A percentile compares a stretch with the other conserved stretches of the same genome.
phyloP scores from a whole-genome alignment of 371 early-diverging fungal genomes.

The Caulochytrium protostelioides region DNA sequence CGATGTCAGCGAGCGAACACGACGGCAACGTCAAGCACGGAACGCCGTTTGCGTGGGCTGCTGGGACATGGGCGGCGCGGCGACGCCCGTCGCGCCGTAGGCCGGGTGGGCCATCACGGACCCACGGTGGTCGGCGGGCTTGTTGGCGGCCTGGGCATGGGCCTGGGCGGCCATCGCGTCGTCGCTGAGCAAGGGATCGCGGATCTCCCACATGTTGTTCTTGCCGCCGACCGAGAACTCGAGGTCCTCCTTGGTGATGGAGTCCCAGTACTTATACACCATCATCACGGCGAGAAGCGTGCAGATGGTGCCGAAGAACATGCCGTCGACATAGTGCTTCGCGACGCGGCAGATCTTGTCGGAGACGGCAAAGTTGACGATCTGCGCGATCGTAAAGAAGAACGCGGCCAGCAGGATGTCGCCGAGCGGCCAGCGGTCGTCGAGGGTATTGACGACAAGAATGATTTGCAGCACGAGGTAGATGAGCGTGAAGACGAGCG shows the following conservation, averaged over 20 bases:
- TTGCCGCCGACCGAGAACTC: slow-evolving; percentile 86
- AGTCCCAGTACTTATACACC: slow-evolving; percentile 98
- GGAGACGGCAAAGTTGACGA: slow-evolving; percentile 54
- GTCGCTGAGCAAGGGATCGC: slow-evolving; percentile 43
- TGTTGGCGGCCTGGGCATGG: slow-evolving; percentile 13
- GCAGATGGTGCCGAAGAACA: slow-evolving; percentile 81
- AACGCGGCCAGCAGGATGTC: slow-evolving; percentile 69
- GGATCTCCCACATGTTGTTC: slow-evolving; percentile 77
- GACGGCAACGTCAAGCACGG: slow-evolving; percentile 8
- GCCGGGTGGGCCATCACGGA: slow-evolving; percentile 11
- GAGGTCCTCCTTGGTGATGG: slow-evolving; percentile 90
- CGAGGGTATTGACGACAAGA: slow-evolving; percentile 76
- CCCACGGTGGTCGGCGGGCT: slow-evolving; percentile 11
- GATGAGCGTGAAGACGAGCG: slow-evolving; percentile 51
- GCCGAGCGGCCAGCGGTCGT: slow-evolving; percentile 89
- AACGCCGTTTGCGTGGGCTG: slow-evolving; percentile 5
- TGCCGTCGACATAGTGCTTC: slow-evolving; percentile 86
- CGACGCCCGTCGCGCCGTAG: slow-evolving; percentile 11
- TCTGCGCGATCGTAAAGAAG: slow-evolving; percentile 69
- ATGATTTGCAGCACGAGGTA: slow-evolving; percentile 77
- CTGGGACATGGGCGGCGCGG: slow-evolving; percentile 29
- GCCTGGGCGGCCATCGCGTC: slow-evolving; percentile 26
- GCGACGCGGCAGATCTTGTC: slow-evolving; percentile 55
- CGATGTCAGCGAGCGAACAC: slow-evolving; percentile 1
- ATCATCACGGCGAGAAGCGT: slow-evolving; percentile 91